Percentiles rank a stretch among this genome's conserved stretches.
phyloP scores from a whole-genome alignment of 164 flowering plant species.

The Hamamelis virginiana region DNA sequence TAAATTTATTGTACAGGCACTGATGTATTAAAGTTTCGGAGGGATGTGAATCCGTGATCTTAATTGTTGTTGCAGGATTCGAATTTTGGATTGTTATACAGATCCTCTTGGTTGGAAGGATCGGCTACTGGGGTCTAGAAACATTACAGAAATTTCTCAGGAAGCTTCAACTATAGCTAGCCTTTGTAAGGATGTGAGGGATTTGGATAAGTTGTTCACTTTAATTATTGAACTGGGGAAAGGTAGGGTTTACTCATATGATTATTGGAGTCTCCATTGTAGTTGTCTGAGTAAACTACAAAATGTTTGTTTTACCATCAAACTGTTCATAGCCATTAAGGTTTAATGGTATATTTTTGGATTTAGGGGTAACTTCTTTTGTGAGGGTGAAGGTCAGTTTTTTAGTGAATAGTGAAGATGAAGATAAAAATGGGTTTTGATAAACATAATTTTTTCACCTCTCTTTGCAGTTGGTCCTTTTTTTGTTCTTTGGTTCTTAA shows the following conservation, averaged over 20 bases:
- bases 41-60: not conserved
- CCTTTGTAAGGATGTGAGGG: conserved; percentile 50
- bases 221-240: conserved; percentile 57
- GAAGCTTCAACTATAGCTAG: conserved; percentile 26
- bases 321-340: not conserved
- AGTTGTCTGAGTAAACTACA: too few relatives aligned
- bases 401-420: not conserved
- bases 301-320: not conserved
- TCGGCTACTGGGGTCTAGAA: conserved; percentile 29
- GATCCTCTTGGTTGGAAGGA: conserved; percentile 96
- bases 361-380: not conserved
- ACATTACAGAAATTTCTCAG: not conserved
- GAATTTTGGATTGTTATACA: conserved; percentile 78
- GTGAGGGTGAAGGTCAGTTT: not conserved
- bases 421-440: not conserved
- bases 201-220: conserved; percentile 56
- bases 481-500: not conserved
- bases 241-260: conserved; percentile 40
- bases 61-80: conserved; percentile 47
- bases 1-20: too few relatives aligned
- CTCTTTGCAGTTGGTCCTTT: not conserved
- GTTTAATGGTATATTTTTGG: too few relatives aligned
- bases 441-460: not conserved
- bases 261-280: too few relatives aligned
- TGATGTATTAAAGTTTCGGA: not conserved